Percentiles rank a stretch among this genome's conserved stretches.
Conservation (phyloP, 148 eudicot species). For the Fagopyrum tataricum region DNA sequence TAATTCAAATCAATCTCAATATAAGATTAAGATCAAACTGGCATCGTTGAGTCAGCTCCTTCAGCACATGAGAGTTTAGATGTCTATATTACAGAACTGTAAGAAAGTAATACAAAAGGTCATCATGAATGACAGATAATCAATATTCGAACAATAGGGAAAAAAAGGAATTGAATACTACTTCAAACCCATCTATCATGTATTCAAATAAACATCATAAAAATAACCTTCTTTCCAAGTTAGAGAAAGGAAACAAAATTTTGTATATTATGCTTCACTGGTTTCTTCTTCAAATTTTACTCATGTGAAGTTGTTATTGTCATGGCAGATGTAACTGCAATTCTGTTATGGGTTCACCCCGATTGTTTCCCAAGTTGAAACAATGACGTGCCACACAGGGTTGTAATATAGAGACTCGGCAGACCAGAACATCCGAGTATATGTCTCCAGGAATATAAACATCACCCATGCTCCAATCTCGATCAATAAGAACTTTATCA, state of each 20-base stretch:
- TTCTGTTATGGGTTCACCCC: no score
- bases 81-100: not conserved
- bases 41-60: not conserved
- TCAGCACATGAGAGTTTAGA: conserved; percentile 3
- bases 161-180: not conserved
- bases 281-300: no score
- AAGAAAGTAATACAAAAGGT: not conserved
- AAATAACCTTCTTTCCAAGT: not conserved
- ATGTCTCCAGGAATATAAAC: conserved; percentile 92
- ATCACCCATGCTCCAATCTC: conserved; percentile 97
- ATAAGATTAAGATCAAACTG: not conserved
- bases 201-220: not conserved
- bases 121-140: not conserved
- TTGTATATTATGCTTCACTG: not conserved
- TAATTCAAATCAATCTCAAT: not conserved
- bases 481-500: conserved; percentile 69
- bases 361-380: conserved; percentile 89
- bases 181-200: not conserved
- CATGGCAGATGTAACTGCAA: no score
- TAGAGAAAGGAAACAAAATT: not conserved
- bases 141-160: not conserved
- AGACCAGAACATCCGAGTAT: conserved; percentile 98
- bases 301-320: no score
- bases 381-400: conserved; percentile 86
- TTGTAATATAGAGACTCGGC: conserved; percentile 97